Conservation (phyloP, 306 rosid species). For the Leucaena leucocephala region DNA sequence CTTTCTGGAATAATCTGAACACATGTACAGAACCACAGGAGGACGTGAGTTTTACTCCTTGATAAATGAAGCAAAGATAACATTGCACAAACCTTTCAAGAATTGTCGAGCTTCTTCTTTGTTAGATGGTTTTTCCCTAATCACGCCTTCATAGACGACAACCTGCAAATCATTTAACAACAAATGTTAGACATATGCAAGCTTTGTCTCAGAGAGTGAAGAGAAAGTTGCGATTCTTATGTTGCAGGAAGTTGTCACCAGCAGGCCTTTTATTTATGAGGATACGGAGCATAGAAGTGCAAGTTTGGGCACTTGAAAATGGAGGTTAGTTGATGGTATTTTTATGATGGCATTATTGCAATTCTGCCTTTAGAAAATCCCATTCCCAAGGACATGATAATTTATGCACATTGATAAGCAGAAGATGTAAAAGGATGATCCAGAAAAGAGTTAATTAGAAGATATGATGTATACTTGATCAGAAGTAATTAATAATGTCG, state of each 20-base stretch:
- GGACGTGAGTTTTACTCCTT: background rate
- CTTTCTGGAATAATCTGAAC: slow-evolving; percentile 84
- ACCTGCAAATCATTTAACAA: slow-evolving; percentile 80
- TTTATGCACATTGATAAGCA: slow-evolving; percentile 28
- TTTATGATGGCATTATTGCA: slow-evolving; percentile 10
- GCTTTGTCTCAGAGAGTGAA: slow-evolving; percentile 14
- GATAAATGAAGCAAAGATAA: slow-evolving; percentile 23
- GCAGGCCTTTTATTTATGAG: slow-evolving; percentile 59
- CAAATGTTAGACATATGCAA: slow-evolving; percentile 47
- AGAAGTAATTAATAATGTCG: slow-evolving; percentile 79
- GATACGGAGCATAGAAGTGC: slow-evolving; percentile 39
- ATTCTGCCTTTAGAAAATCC: background rate
- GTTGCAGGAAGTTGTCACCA: slow-evolving; percentile 52
- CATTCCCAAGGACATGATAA: slow-evolving; percentile 10
- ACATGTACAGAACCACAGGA: background rate
- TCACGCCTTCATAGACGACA: slow-evolving; percentile 88
- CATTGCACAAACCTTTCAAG: slow-evolving; percentile 68
- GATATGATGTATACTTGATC: slow-evolving; percentile 86
- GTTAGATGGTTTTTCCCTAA: slow-evolving; percentile 93
- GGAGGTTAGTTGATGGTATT: background rate
- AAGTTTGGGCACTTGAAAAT: slow-evolving; percentile 25
- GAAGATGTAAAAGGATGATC: slow-evolving; percentile 14
- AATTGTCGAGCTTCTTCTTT: slow-evolving; percentile 90
- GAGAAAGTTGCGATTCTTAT: slow-evolving; percentile 18
- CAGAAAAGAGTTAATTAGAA: slow-evolving; percentile 38